A percentile compares a stretch with the other conserved stretches of the same genome.
Conservation (phyloP, 495 filamentous ascomycete genomes). For the Neurospora sp. region DNA sequence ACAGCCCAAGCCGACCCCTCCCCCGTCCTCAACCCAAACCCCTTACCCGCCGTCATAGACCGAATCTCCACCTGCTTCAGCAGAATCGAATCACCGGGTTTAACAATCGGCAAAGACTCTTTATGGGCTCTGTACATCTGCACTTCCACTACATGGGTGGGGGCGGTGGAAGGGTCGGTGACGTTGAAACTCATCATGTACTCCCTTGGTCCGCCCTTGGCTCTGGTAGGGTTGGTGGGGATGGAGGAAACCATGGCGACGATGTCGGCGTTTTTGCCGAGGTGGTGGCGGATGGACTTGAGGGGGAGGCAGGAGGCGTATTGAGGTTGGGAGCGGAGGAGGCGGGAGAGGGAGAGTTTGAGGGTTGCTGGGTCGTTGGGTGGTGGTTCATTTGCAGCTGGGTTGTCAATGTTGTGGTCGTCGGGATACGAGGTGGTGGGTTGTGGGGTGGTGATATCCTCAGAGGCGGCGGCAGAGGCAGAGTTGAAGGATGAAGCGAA, state of each 20-base stretch:
- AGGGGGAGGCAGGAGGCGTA: conserved; percentile 61
- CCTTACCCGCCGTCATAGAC: conserved; percentile 44
- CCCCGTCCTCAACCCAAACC: conserved; percentile 35
- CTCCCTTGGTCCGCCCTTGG: conserved; percentile 57
- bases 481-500: conserved; percentile 14
- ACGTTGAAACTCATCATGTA: conserved; percentile 59
- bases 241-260: conserved; percentile 55
- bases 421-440: neutral
- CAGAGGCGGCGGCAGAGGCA: neutral
- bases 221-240: conserved; percentile 44
- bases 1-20: conserved; percentile 55
- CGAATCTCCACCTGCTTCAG: conserved; percentile 64
- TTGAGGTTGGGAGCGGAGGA: conserved; percentile 51
- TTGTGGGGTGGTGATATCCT: neutral
- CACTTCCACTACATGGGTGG: conserved; percentile 41
- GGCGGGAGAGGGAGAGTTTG: conserved; percentile 29
- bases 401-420: too few relatives aligned
- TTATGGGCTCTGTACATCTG: conserved; percentile 68
- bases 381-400: neutral
- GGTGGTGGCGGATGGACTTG: conserved; percentile 48
- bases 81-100: conserved; percentile 64
- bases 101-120: conserved; percentile 55
- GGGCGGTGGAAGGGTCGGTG: conserved; percentile 51
- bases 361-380: conserved; percentile 18
- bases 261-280: conserved; percentile 46